These are phyloP conservation scores for Melastoma candidum DNA, from an alignment of 441 rosid genomes.

Conservation along the genomic window DNA sequence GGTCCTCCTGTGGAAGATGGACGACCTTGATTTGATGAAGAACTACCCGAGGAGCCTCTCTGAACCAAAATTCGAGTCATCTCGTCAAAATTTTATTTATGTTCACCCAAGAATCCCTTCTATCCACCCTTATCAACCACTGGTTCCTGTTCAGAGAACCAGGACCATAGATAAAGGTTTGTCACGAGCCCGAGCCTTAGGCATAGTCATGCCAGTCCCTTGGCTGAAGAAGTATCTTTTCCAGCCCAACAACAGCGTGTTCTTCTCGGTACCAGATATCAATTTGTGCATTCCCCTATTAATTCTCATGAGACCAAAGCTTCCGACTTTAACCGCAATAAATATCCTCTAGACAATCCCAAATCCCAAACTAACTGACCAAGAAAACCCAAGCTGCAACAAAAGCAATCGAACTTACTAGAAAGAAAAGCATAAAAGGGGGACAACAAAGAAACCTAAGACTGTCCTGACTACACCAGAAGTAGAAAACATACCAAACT, in stretches of 20 bases:
- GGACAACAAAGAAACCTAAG: conserved; percentile 4
- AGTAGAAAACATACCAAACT: neutral
- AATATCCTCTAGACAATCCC: conserved; percentile 40
- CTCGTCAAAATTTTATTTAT: conserved; percentile 6
- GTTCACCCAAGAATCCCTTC: conserved; percentile 13
- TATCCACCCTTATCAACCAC: conserved; percentile 14
- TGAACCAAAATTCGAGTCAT: conserved; percentile 97
- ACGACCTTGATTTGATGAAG: conserved; percentile 65
- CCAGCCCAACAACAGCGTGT: conserved; percentile 46
- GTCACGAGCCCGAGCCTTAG: conserved; percentile 84
- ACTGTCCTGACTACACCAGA: neutral
- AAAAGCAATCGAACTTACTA: conserved; percentile 25
- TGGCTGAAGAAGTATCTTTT: conserved; percentile 79
- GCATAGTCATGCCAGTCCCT: conserved; percentile 66
- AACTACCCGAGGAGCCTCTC: conserved; percentile 61
- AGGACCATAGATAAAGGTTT: conserved; percentile 44
- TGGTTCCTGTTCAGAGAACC: conserved; percentile 27
- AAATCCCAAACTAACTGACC: conserved; percentile 20
- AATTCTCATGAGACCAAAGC: conserved; percentile 86
- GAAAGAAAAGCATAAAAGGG: conserved; percentile 18
- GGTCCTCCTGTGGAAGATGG: conserved; percentile 33
- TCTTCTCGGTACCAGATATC: conserved; percentile 53
- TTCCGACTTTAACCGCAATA: conserved; percentile 45
- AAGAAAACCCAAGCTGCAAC: conserved; percentile 50
- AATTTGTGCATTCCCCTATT: conserved; percentile 98